These are phyloP conservation scores for Euphorbia pulcherrima DNA, from an alignment of 345 rosid genomes.

Conservation along the genomic window DNA sequence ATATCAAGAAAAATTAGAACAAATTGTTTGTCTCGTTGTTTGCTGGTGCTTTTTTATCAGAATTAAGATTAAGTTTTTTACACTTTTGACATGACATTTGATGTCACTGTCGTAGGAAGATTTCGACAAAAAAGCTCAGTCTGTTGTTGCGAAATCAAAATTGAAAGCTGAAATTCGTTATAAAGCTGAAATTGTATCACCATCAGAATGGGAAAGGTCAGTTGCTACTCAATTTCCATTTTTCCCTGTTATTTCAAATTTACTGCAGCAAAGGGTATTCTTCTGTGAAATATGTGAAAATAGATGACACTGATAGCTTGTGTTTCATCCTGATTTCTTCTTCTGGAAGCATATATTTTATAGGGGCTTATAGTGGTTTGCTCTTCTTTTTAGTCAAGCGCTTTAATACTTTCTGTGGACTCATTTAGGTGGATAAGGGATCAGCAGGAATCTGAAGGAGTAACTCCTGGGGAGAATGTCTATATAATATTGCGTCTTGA, in stretches of 20 bases:
- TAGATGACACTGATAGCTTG: neutral
- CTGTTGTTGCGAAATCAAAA: constrained; percentile 72
- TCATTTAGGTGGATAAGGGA: constrained; percentile 80
- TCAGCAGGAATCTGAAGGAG: constrained; percentile 87
- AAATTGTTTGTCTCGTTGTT: neutral
- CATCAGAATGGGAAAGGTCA: constrained; percentile 91
- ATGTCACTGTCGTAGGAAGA: constrained; percentile 57
- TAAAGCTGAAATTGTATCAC: constrained; percentile 67
- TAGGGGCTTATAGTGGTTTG: neutral
- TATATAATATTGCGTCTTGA: constrained; percentile 84
- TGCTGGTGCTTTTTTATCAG: neutral
- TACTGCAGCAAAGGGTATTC: neutral
- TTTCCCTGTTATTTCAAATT: neutral
- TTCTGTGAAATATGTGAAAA: neutral
- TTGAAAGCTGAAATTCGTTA: constrained; percentile 84
- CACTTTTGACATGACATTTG: constrained; percentile 18
- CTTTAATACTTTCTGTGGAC: constrained; percentile 11
- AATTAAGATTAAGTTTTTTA: neutral
- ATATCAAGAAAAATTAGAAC: no score
- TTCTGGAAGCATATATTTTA: neutral
- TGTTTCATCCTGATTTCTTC: neutral
- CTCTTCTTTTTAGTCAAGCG: constrained; percentile 7
- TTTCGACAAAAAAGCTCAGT: constrained; percentile 76
- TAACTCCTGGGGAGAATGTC: constrained; percentile 76
- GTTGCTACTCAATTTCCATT: constrained; percentile 21